Evolutionary conservation across 2,329 filamentous ascomycete genomes (phyloP), one percentile per base, ranked within the genome.

Genomic region (Chalaropsis ovoidea): DNA sequence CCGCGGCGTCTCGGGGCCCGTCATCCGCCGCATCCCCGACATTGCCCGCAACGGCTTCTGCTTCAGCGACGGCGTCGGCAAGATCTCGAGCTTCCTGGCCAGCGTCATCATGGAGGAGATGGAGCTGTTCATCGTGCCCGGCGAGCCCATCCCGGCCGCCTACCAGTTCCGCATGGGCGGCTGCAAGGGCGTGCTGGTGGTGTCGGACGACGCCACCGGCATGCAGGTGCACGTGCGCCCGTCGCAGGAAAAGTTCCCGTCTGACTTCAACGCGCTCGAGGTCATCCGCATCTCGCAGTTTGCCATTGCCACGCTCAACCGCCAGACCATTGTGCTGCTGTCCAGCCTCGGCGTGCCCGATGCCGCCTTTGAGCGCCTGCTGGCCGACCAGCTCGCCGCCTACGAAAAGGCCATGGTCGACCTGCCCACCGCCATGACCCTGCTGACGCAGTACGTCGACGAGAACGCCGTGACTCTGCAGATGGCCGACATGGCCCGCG

Each of bases 131-230:
- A 49, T 60, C 4, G 39, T 31, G 17, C 63, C 63, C 1, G 66
- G 66, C 4, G 63, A 67, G 42, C 66, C 66, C 13, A 77, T 83
- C 4, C 92, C 94, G 0, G 95, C 91, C 0, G 88, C 89, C 0
- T 93, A 89, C 69, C 94, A 99, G 71, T 96, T 97, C 71, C 88
- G 94, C 7, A 84, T 96, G 71, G 92, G 90, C 8, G 94, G 94
- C 0, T 92, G 86, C 76, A 99, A 99, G 76, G 94, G 94, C 0
- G 86, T 99, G 15, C 79, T 99, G 19, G 84, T 86, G 0, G 80
- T 90, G 3, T 93, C 89, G 75, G 83, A 88, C 0, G 81, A 86
- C 3, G 82, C 86, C 10, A 81, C 81, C 68, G 81, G 81, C 0
- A 82, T 80, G 39, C 84, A 92, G 66, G 82, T 97, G 0, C 85